phyloP scores from a whole-genome alignment of 2,329 filamentous ascomycete species.

The Colletotrichum falcatum region DNA sequence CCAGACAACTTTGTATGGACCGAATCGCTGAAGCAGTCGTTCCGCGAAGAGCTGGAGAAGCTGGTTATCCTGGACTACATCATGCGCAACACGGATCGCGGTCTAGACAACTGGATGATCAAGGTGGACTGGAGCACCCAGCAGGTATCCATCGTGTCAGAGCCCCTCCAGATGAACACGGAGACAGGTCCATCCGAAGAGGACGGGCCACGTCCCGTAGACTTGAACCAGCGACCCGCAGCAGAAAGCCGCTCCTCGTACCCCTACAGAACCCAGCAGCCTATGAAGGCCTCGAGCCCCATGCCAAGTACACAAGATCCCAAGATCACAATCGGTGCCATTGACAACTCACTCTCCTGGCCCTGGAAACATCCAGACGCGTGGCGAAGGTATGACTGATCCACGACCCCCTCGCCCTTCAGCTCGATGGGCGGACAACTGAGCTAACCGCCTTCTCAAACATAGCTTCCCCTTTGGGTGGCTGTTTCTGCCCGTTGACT shows the following conservation, averaged over 20 bases:
- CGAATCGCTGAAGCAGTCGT: conserved; percentile 86
- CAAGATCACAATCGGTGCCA: conserved; percentile 85
- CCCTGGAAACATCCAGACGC: conserved; percentile 99
- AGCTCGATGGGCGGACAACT: not conserved
- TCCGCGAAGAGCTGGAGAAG: conserved; percentile 95
- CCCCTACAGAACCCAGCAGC: conserved; percentile 82
- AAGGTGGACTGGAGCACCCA: conserved; percentile 89
- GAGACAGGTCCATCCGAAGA: conserved; percentile 60
- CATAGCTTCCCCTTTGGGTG: conserved; percentile 98
- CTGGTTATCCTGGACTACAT: conserved; percentile 98
- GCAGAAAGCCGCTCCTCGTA: conserved; percentile 60
- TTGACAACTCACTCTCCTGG: conserved; percentile 98
- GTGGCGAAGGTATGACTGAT: conserved; percentile 66
- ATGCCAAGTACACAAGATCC: conserved; percentile 61
- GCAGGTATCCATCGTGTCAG: conserved; percentile 86
- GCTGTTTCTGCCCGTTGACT: conserved; percentile 95
- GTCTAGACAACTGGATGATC: conserved; percentile 99
- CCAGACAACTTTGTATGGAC: conserved; percentile 84
- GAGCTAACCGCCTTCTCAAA: conserved; percentile 15
- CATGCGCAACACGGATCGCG: conserved; percentile 98
- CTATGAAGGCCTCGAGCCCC: conserved; percentile 80
- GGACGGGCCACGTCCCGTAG: conserved; percentile 71
- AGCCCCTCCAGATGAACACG: conserved; percentile 78
- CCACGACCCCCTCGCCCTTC: not conserved
- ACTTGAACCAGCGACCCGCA: conserved; percentile 58